Percentiles rank a stretch among this genome's conserved stretches.
Conservation (phyloP, 106 monocot species). For the Dendrobium huoshanense region DNA sequence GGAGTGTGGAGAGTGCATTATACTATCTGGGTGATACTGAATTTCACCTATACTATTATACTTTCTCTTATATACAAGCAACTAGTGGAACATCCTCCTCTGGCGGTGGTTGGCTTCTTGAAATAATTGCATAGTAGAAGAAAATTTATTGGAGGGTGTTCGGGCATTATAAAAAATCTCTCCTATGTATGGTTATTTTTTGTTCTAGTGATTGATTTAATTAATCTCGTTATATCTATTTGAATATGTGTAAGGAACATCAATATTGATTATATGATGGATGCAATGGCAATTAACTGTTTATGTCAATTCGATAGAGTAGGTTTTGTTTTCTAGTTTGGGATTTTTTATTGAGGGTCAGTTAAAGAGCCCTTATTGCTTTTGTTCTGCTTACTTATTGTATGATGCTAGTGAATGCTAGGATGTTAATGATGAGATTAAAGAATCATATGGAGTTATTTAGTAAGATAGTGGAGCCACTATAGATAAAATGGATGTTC, state of each 20-base stretch:
- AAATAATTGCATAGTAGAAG: background rate
- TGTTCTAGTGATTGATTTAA: background rate
- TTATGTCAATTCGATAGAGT: slow-evolving; percentile 3
- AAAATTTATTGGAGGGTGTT: slow-evolving; percentile 2
- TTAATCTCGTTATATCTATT: background rate
- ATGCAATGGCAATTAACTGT: slow-evolving; percentile 1
- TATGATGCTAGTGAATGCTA: background rate
- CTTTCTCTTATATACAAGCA: too few relatives aligned
- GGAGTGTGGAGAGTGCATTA: too few relatives aligned
- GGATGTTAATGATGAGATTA: slow-evolving; percentile 1
- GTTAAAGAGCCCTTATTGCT: background rate
- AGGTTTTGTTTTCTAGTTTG: background rate
- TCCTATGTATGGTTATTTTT: slow-evolving; percentile 1
- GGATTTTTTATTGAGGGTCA: background rate
- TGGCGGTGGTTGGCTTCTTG: too few relatives aligned
- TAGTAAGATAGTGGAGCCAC: background rate
- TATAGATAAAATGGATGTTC: background rate
- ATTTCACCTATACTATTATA: too few relatives aligned
- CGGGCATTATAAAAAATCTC: slow-evolving; percentile 1
- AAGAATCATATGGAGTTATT: background rate
- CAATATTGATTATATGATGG: background rate
- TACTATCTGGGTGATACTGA: too few relatives aligned
- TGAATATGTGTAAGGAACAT: background rate
- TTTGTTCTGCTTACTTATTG: background rate
- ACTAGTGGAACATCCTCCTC: too few relatives aligned